Base-by-base conservation (phyloP, 2,329 filamentous ascomycete genomes). In the Colletotrichum chrysophilum region DNA sequence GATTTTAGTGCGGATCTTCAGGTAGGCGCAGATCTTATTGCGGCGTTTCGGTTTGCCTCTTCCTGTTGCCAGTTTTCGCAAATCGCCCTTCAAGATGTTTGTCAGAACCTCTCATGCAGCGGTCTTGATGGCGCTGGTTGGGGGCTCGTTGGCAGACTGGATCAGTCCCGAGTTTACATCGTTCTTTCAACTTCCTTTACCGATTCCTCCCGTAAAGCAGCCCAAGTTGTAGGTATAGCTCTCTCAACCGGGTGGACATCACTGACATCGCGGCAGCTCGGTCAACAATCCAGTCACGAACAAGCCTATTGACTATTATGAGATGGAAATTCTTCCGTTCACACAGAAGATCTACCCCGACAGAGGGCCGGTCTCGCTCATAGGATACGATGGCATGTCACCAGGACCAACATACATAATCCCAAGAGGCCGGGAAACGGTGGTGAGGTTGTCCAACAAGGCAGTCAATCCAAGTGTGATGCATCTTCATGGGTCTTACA, bases 401-500 rank as follows among this genome's bases (percentile, higher is more conserved):
- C 89, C 90, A 8, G 90, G 90, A 0, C 89, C 89, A 8, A 91
- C 87, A 2, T 88, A 91, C 76, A 80, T 86, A 43, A 85, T 91
- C 75, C 83, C 85, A 7, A 82, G 83, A 71, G 89, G 89, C 1
- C 85, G 85, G 21, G 88, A 92, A 82, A 87, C 86, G 4, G 86
- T 92, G 4, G 87, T 91, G 9, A 85, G 90, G 36, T 88, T 90
- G 77, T 84, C 88, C 77, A 92, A 92, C 81, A 86, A 87, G 28
- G 86, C 85, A 12, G 80, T 82, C 24, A 80, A 81, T 4, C 84
- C 86, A 18, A 86, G 85, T 52, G 86, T 87, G 3, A 86, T 90
- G 16, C 90, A 91, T 81, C 84, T 91, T 21, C 90, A 91, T 78
- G 90, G 90, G 1, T 90, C 88, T 14, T 89, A 85, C 52, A 87